Evolutionary conservation across 2,329 filamentous ascomycete genomes (phyloP), one percentile per base, ranked within the genome.

Genomic region (Sarocladium oryzae): DNA sequence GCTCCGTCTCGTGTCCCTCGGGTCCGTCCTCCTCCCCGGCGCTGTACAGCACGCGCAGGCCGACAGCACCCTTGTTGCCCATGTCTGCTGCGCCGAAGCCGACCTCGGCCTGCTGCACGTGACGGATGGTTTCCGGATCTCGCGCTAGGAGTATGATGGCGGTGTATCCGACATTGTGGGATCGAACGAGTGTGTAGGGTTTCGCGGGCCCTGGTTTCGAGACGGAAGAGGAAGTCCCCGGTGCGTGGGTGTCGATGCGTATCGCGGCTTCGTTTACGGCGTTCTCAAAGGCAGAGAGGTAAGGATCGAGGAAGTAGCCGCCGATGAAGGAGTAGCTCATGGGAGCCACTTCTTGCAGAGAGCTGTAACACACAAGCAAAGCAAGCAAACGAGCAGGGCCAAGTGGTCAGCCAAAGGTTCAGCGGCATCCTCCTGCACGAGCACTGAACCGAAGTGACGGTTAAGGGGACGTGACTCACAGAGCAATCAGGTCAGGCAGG

Each of bases 11-110:
- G 51, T 26, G 9, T 13, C 13, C 37, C 38, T n/a, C n/a, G n/a
- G n/a, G n/a, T n/a, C n/a, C n/a, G n/a, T n/a, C n/a, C n/a, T 50
- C 60, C 41, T 57, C 91, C 24, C 91, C 93, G 67, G 96, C 96
- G 52, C 65, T 56, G 60, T 88, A 85, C 13, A 81, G 76, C 38
- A 93, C 68, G 30, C 90, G 78, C 54, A 92, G 75, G 0, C 86
- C 93, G 1, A 95, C 86, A 3, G 90, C 92, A 26, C 92, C 93
- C 69, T 99, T 99, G 68, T 96, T 96, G 15, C 90, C 93, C 86
- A 96, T 93, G 48, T 92, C 86, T 53, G 84, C 85, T 1, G 90
- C 67, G 1, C 93, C 93, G 46, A 96, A 86, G 0, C 93, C 91
- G 2, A 90, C 85, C 50, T 87, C 88, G 2, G 86, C 89, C n/a